A percentile compares a stretch with the other conserved stretches of the same genome.
These are phyloP conservation scores for Wickerhamomyces ciferrii DNA, from an alignment of 805 yeast genomes.

Conservation along the genomic window DNA sequence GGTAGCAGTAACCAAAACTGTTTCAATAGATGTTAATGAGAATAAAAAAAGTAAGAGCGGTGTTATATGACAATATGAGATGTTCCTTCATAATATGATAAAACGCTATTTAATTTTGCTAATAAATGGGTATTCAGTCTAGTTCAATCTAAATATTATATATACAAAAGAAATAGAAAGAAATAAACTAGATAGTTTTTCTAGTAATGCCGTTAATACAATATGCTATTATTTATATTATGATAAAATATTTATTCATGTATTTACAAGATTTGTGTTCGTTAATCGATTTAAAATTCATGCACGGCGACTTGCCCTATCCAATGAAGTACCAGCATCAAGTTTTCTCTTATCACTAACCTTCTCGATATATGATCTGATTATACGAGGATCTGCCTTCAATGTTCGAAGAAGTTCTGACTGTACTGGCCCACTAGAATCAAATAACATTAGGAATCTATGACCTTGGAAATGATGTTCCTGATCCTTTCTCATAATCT, in stretches of 20 bases:
- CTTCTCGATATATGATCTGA: conserved; percentile 70
- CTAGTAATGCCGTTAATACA: no score
- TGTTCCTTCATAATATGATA: background rate
- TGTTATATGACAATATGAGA: background rate
- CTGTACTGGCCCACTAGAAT: conserved; percentile 81
- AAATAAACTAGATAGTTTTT: no score
- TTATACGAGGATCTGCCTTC: conserved; percentile 85
- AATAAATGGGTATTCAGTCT: no score
- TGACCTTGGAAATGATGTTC: conserved; percentile 89
- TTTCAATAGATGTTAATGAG: conserved; percentile 48
- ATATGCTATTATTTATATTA: no score
- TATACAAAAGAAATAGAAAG: no score
- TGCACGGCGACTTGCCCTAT: conserved; percentile 24
- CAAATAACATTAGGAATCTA: conserved; percentile 82
- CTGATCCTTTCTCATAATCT: conserved; percentile 76
- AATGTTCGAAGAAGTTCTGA: conserved; percentile 76
- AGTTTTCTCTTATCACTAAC: conserved; percentile 42
- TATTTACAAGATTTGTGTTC: background rate
- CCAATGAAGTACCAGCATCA: conserved; percentile 53
- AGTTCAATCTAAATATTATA: no score
- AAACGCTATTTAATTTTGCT: no score
- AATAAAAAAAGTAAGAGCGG: background rate
- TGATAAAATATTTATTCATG: no score
- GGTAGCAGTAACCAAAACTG: conserved; percentile 55
- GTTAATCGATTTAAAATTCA: background rate